These are phyloP conservation scores for Aspergillus carbonarius DNA, from an alignment of 2,329 filamentous ascomycete genomes.

Conservation along the genomic window DNA sequence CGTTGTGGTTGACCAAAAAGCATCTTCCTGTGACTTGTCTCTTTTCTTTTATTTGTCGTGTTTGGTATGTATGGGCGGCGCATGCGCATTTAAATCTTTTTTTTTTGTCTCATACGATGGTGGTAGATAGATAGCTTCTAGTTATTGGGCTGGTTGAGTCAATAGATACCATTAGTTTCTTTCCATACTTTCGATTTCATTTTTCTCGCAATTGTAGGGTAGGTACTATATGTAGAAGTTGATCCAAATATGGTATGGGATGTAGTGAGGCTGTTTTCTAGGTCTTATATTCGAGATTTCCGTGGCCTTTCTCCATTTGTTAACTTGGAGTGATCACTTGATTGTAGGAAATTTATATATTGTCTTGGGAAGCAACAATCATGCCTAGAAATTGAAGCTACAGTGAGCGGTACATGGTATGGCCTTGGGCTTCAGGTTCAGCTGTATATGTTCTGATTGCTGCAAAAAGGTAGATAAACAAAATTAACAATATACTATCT, in stretches of 20 bases:
- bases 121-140: conserved; percentile 10
- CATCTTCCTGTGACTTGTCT: conserved; percentile 8
- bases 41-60: not conserved
- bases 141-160: not conserved
- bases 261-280: too few species aligned
- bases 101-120: not conserved
- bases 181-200: not conserved
- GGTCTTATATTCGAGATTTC: too few species aligned
- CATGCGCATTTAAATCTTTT: conserved; percentile 9
- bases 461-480: not conserved
- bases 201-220: not conserved
- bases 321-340: too few species aligned
- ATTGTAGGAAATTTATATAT: too few species aligned
- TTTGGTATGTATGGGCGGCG: conserved; percentile 17
- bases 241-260: too few species aligned
- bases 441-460: not conserved
- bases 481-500: not conserved
- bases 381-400: too few species aligned
- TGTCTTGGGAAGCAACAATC: too few species aligned
- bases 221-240: not conserved
- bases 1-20: conserved; percentile 17
- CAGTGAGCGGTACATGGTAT: too few species aligned
- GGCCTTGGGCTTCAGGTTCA: not conserved
- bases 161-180: conserved; percentile 15
- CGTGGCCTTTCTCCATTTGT: too few species aligned